Evolutionary conservation across 2,329 filamentous ascomycete genomes (phyloP), one percentile per base, ranked within the genome.

Genomic region (Cadophora luteo-olivacea): DNA sequence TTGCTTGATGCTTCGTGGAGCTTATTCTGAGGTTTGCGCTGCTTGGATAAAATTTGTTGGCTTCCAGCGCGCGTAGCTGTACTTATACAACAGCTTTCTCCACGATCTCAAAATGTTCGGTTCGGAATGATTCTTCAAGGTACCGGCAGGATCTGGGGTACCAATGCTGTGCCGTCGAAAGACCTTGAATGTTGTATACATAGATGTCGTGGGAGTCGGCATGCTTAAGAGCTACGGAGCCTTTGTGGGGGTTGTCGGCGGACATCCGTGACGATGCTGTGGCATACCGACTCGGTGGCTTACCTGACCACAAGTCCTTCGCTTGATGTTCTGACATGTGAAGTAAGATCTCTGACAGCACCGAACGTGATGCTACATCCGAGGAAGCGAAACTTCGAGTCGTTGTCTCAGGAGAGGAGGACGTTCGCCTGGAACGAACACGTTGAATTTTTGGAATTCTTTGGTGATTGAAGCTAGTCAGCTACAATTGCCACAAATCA

Each of bases 111-210:
- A 61, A 14, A 29, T 4, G 8, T 48, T 61, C 22, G 36, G 36
- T 29, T 61, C 58, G 38, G 58, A 61, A 32, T 48, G n/a, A 19
- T 24, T 45, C n/a, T 32, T 1, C 14, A 48, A 48, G 36, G 22
- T 61, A 6, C 58, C 58, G 58, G 24, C n/a, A 61, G 58, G 24
- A 61, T 61, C 58, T 32, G 58, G 58, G 58, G 58, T 48, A 48
- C 58, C n/a, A 38, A 32, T 45, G 11, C 58, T 61, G 38, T 48
- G 36, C 38, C 24, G 22, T 61, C 29, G 22, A n/a, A 32, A 61
- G 22, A 4, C 5, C 16, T 7, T 49, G 45, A 22, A 7, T 49
- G 5, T 49, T 22, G 45, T 49, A 38, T n/a, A 4, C 7, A 9
- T 58, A 3, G 19, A 9, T 7, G 11, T 6, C 9, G 55, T 58